Evolutionary conservation across 805 yeast genomes (phyloP), one percentile per base, ranked within the genome.

Genomic region (Isabelozyma heimii): DNA sequence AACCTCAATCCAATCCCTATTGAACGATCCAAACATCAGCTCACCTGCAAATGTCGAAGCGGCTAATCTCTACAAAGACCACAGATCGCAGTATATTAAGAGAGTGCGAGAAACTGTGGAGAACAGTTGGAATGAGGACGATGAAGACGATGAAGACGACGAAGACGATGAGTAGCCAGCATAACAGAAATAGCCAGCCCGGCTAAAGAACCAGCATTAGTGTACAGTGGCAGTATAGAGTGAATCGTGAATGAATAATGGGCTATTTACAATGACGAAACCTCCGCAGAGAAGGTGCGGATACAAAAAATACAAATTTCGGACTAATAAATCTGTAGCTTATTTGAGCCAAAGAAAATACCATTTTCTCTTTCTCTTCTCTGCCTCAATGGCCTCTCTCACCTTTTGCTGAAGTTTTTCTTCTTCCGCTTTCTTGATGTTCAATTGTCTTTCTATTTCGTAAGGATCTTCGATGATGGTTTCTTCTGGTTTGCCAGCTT

Each of bases 1-100:
- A 58, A 94, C 99, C 1, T 89, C 97, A 26, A 84, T 94, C 50
- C 99, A 94, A 66, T 85, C 91, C 48, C 77, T 94, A 53, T 76
- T 94, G 58, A 94, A 94, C 69, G 99, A 94, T 65, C 99, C 99
- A 14, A 94, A 94, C 65, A 95, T 91, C 43, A 84, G 91, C 46
- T 88, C 97, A 20, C 99, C 99, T 1, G 99, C 99, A 1, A 94
- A 94, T 60, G 98, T 89, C 6, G 99, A 94, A 68, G 98, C 98
- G 5, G 97, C 99, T 1, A 91, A 90, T 54, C 74, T 94, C 61
- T 94, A 90, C 72, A 89, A 89, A 66, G 99, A 94, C 66, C 98
- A 94, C 66, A 84, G 96, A 54, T 85, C 91, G 26, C 97, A 91
- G 69, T 94, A 94, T 65, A 81, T 85, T 47, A 90, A 90, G 65